Conservation (phyloP, 345 rosid genomes). For the Rhizophora mangle region DNA sequence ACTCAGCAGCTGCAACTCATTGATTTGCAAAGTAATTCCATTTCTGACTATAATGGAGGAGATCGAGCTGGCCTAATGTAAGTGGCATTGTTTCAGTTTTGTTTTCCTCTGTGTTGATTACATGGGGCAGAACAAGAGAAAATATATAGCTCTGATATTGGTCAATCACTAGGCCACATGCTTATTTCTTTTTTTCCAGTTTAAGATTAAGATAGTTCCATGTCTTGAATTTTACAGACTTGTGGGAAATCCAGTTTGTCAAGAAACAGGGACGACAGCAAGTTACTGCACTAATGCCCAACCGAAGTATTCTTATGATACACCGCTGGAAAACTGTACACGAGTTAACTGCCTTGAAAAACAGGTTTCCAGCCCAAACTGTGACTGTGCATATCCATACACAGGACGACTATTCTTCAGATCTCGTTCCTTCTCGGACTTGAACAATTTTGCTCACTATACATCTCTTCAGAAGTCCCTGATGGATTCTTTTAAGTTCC, state of each 20-base stretch:
- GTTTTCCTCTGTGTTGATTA: neutral
- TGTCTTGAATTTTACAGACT: slow-evolving; percentile 48
- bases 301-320: slow-evolving; percentile 32
- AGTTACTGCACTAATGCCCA: slow-evolving; percentile 40
- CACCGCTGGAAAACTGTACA: slow-evolving; percentile 46
- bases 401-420: slow-evolving; percentile 60
- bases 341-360: slow-evolving; percentile 30
- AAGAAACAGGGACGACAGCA: slow-evolving; percentile 27
- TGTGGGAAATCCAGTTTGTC: slow-evolving; percentile 56
- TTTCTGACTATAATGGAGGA: slow-evolving; percentile 24
- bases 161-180: neutral
- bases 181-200: neutral
- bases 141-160: neutral
- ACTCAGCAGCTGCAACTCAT: slow-evolving; percentile 46
- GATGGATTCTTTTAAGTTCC: slow-evolving; percentile 20
- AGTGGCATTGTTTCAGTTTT: slow-evolving; percentile 17
- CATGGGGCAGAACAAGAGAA: neutral
- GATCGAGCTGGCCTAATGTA: slow-evolving; percentile 43
- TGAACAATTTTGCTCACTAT: slow-evolving; percentile 37
- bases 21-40: slow-evolving; percentile 53
- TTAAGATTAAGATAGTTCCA: neutral
- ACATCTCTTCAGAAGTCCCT: slow-evolving; percentile 32
- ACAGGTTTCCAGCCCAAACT: slow-evolving; percentile 52
- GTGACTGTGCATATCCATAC: slow-evolving; percentile 63
- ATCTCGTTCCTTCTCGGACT: slow-evolving; percentile 63